These are phyloP conservation scores for Styphnolobium japonicum DNA, from an alignment of 306 rosid genomes.

Conservation along the genomic window DNA sequence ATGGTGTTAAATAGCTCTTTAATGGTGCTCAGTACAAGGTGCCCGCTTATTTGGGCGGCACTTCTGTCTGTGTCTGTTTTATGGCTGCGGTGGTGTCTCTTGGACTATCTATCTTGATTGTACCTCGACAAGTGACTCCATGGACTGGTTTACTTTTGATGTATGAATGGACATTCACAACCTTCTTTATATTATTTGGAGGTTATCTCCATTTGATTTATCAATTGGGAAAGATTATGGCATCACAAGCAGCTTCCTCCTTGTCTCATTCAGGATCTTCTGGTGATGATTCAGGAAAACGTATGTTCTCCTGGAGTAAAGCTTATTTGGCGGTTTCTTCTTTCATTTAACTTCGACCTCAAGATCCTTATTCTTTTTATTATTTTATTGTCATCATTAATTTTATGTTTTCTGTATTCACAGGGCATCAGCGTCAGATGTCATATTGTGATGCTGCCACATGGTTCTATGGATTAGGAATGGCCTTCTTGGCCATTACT, in stretches of 20 bases:
- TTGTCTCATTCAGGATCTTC: slow-evolving; percentile 51
- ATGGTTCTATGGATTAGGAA: slow-evolving; percentile 40
- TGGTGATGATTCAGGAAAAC: slow-evolving; percentile 65
- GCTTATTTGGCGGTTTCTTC: background rate
- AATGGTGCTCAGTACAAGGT: slow-evolving; percentile 58
- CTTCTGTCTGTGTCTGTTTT: slow-evolving; percentile 68
- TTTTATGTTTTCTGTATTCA: slow-evolving; percentile 18
- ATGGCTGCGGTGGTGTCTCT: slow-evolving; percentile 59
- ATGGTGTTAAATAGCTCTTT: slow-evolving; percentile 31
- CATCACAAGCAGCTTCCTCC: slow-evolving; percentile 41
- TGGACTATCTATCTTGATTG: slow-evolving; percentile 54
- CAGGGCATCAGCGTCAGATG: slow-evolving; percentile 73
- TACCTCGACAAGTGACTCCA: slow-evolving; percentile 90
- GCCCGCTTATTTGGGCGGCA: slow-evolving; percentile 75
- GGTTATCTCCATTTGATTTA: slow-evolving; percentile 65
- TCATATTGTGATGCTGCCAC: slow-evolving; percentile 36
- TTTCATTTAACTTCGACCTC: slow-evolving; percentile 12
- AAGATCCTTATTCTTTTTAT: background rate
- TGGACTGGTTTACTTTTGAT: slow-evolving; percentile 94
- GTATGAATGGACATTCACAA: slow-evolving; percentile 87
- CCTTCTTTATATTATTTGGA: slow-evolving; percentile 73
- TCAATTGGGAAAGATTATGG: slow-evolving; percentile 64
- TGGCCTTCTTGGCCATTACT: slow-evolving; percentile 36
- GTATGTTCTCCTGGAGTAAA: slow-evolving; percentile 42
- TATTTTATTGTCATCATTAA: background rate